These are phyloP conservation scores for Rauvolfia tetraphylla DNA, from an alignment of 257 asterid genomes.

Conservation along the genomic window DNA sequence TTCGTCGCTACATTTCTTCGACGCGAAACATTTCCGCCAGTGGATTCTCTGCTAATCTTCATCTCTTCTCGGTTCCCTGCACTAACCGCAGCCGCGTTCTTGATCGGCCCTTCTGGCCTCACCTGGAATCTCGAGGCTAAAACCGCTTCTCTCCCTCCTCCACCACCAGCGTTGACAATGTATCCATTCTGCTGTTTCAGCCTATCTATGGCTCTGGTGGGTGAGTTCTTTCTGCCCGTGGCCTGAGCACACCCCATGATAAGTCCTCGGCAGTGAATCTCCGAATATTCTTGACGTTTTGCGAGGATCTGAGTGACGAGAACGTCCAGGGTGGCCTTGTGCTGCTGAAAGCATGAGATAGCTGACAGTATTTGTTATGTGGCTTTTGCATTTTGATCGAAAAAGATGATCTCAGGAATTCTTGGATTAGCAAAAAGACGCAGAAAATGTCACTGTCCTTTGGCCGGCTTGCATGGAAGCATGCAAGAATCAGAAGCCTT, in stretches of 20 bases:
- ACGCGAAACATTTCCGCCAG: conserved; percentile 18
- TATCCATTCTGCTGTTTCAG: conserved; percentile 42
- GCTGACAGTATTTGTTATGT: not conserved
- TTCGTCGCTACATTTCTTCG: conserved; percentile 29
- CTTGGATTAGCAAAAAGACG: not conserved
- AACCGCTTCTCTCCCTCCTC: conserved; percentile 6
- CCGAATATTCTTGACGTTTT: conserved; percentile 19
- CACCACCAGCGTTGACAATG: conserved; percentile 11
- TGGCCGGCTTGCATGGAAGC: conserved; percentile 16
- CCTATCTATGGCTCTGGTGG: conserved; percentile 22
- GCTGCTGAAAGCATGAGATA: conserved; percentile 1
- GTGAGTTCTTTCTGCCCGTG: conserved; percentile 22
- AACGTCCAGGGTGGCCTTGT: conserved; percentile 1
- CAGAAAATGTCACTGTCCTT: conserved; percentile 10
- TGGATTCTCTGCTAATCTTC: conserved; percentile 8
- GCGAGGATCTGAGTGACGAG: conserved; percentile 2
- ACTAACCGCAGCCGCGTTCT: conserved; percentile 19
- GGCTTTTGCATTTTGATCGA: conserved; percentile 5
- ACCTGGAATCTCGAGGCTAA: conserved; percentile 1
- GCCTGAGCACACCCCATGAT: conserved; percentile 58
- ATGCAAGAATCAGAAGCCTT: not conserved
- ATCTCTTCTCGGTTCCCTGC: conserved; percentile 16
- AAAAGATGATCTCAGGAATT: not conserved
- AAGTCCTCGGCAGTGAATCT: conserved; percentile 23
- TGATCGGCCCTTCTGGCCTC: conserved; percentile 6